Conservation (phyloP, 1,284 basidiomycete genomes). For the Schizopora paradoxa region DNA sequence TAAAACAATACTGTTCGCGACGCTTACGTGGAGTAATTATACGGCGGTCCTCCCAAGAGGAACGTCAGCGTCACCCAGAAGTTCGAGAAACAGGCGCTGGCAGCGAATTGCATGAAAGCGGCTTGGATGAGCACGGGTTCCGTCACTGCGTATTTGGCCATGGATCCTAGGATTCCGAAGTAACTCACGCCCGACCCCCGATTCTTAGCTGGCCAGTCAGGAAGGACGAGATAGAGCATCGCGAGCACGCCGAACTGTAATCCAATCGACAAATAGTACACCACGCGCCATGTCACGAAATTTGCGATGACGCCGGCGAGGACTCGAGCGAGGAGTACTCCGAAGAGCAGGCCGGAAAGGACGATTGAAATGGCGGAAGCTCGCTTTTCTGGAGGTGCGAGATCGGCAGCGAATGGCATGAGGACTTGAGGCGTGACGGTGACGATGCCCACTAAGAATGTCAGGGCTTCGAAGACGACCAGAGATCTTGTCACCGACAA, state of each 20-base stretch:
- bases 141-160: conserved; percentile 62
- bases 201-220: conserved; percentile 69
- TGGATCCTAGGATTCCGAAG: conserved; percentile 53
- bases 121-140: conserved; percentile 62
- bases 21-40: conserved; percentile 58
- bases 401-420: conserved; percentile 59
- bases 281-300: conserved; percentile 54
- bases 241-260: conserved; percentile 47
- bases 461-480: conserved; percentile 48
- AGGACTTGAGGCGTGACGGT: conserved; percentile 57
- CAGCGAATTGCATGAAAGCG: conserved; percentile 50
- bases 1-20: background rate
- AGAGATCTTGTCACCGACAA: conserved; percentile 46
- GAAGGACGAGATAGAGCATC: conserved; percentile 52
- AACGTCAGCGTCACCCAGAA: conserved; percentile 76
- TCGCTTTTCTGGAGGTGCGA: conserved; percentile 57
- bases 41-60: conserved; percentile 59
- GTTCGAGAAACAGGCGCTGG: conserved; percentile 51
- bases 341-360: conserved; percentile 61
- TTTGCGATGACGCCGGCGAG: conserved; percentile 63
- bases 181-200: conserved; percentile 45
- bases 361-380: conserved; percentile 64
- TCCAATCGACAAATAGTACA: conserved; percentile 63
- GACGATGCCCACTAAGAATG: conserved; percentile 50
- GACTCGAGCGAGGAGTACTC: conserved; percentile 66